Conservation (phyloP, 2,329 filamentous ascomycete genomes). For the Chrysosporium queenslandicum region DNA sequence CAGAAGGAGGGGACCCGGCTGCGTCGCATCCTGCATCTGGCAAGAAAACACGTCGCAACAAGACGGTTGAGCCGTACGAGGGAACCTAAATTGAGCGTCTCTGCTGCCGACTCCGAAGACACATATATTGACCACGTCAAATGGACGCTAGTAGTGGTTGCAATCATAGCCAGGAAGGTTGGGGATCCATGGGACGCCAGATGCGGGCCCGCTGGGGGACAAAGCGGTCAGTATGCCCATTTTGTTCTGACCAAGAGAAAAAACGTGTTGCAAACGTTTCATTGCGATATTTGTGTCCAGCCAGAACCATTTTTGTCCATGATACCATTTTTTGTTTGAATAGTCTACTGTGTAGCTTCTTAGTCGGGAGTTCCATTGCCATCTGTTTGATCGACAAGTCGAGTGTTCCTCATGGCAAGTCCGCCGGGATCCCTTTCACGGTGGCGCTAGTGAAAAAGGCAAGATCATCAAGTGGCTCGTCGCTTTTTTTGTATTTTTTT, state of each 20-base stretch:
- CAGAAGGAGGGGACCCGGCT: neutral
- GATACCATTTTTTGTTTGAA: neutral
- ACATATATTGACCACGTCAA: slow-evolving; percentile 10
- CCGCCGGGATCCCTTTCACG: neutral
- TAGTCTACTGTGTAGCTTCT: no score
- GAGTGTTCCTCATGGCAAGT: neutral
- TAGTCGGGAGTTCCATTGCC: no score
- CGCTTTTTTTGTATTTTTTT: neutral
- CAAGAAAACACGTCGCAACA: slow-evolving; percentile 10
- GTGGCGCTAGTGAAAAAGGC: neutral
- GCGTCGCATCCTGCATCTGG: neutral
- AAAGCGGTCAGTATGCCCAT: slow-evolving; percentile 11
- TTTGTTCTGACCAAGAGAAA: neutral
- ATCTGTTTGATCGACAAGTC: neutral
- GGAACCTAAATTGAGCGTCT: neutral
- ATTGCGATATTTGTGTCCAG: no score
- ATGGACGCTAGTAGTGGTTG: neutral
- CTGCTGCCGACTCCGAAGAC: neutral
- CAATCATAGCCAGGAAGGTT: neutral
- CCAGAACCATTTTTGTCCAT: neutral
- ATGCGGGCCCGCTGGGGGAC: neutral
- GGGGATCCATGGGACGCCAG: neutral
- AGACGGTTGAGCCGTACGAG: slow-evolving; percentile 11
- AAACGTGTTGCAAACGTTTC: neutral
- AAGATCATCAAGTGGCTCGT: slow-evolving; percentile 4